Conservation (phyloP, 129 eudicot species). For the Artemisia tridentata region DNA sequence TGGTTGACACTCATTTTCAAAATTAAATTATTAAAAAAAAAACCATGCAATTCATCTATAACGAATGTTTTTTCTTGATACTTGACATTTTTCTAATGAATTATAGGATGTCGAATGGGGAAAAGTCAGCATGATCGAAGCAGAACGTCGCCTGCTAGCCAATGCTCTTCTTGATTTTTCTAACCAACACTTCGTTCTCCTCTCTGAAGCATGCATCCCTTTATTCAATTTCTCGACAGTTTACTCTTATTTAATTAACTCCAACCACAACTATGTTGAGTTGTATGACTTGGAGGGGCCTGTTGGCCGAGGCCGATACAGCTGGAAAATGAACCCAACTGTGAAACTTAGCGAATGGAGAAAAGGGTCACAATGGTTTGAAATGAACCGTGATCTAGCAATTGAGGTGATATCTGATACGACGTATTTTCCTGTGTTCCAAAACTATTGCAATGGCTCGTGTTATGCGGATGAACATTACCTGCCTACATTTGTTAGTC, state of each 20-base stretch:
- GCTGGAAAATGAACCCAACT: slow-evolving; percentile 34
- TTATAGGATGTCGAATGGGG: slow-evolving; percentile 54
- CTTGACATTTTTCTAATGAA: neutral
- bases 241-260: slow-evolving; percentile 45
- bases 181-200: slow-evolving; percentile 51
- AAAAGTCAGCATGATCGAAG: slow-evolving; percentile 57
- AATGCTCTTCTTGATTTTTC: slow-evolving; percentile 51
- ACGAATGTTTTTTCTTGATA: neutral
- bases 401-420: slow-evolving; percentile 43
- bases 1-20: neutral
- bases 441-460: slow-evolving; percentile 26
- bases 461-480: slow-evolving; percentile 58
- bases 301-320: slow-evolving; percentile 50
- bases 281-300: slow-evolving; percentile 44
- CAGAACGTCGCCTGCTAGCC: slow-evolving; percentile 51
- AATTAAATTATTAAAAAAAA: neutral
- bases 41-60: neutral
- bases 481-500: slow-evolving; percentile 44
- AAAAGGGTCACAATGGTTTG: slow-evolving; percentile 62
- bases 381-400: slow-evolving; percentile 46
- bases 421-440: slow-evolving; percentile 39
- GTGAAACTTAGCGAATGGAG: slow-evolving; percentile 42
- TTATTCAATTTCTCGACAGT: slow-evolving; percentile 43
- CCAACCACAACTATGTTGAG: slow-evolving; percentile 38
- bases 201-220: slow-evolving; percentile 55